Evolutionary conservation across 2,329 filamentous ascomycete species (phyloP).

Genomic region (Tolypocladium nubicola): DNA sequence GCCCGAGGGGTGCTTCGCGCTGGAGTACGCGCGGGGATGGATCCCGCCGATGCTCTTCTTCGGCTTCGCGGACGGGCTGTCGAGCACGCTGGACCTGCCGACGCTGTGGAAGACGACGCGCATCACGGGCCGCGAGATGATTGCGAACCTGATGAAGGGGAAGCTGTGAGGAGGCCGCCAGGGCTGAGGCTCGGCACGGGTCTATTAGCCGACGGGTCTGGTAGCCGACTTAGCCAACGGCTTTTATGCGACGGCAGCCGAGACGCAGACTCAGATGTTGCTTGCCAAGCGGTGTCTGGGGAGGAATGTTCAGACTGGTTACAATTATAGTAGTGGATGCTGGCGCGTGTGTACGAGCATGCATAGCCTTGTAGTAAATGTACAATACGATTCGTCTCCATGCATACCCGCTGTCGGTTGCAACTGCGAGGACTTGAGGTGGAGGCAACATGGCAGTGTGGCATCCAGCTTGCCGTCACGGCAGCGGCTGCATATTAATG

Average conservation of each 20-base stretch:
- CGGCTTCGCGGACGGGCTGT: conserved; percentile 72
- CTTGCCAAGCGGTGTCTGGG: background rate
- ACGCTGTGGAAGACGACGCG: conserved; percentile 71
- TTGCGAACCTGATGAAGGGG: conserved; percentile 55
- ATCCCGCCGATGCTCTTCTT: conserved; percentile 91
- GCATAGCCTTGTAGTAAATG: background rate
- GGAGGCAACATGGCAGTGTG: too few relatives aligned
- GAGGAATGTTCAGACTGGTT: too few relatives aligned
- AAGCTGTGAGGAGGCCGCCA: conserved; percentile 48
- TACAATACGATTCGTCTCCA: background rate
- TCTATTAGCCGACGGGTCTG: background rate
- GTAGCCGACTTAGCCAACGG: background rate
- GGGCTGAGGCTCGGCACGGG: background rate
- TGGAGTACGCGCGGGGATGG: conserved; percentile 81
- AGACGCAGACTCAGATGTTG: background rate
- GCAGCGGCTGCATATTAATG: too few relatives aligned
- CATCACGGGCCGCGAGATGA: conserved; percentile 68
- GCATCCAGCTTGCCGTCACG: too few relatives aligned
- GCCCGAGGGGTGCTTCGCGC: conserved; percentile 64
- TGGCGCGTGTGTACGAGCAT: background rate
- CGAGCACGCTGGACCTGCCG: conserved; percentile 73
- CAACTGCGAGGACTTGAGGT: too few relatives aligned
- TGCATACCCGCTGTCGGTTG: background rate
- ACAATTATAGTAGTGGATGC: too few relatives aligned
- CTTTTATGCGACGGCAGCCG: background rate